These are phyloP conservation scores for Thelephora ganbajun DNA, from an alignment of 768 basidiomycete genomes.

Conservation along the genomic window DNA sequence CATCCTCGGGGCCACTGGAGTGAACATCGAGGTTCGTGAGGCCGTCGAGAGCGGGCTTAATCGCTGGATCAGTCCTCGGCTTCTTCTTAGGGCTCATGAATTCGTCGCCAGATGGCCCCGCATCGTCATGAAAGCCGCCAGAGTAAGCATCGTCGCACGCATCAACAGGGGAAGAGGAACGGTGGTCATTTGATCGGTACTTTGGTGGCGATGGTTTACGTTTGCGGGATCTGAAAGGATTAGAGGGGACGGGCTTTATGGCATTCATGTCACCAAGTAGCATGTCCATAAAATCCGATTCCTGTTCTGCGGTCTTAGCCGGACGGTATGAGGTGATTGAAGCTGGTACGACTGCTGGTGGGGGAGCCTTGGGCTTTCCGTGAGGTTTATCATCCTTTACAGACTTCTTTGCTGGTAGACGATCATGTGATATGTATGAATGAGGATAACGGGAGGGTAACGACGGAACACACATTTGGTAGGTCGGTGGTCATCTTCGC, in stretches of 20 bases:
- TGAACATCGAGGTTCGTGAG: conserved; percentile 44
- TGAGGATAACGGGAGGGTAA: conserved; percentile 4
- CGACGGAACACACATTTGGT: conserved; percentile 17
- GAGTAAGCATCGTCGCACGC: conserved; percentile 16
- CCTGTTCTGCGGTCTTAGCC: conserved; percentile 60
- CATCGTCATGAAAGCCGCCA: conserved; percentile 16
- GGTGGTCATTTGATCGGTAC: conserved; percentile 7
- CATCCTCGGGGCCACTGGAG: conserved; percentile 10
- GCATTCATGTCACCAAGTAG: conserved; percentile 64
- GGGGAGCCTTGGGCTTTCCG: conserved; percentile 33
- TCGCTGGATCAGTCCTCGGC: conserved; percentile 27
- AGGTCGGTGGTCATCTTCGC: conserved; percentile 28
- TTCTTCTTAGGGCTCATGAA: conserved; percentile 60
- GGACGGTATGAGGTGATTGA: conserved; percentile 76
- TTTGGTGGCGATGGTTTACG: conserved; percentile 40
- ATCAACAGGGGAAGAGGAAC: conserved; percentile 13
- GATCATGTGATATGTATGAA: conserved; percentile 14
- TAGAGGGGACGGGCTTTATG: conserved; percentile 23
- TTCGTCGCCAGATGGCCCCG: conserved; percentile 42
- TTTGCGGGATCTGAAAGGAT: conserved; percentile 33
- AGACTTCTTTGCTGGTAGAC: conserved; percentile 24
- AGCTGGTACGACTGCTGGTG: conserved; percentile 35
- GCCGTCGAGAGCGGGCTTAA: conserved; percentile 43
- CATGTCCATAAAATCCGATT: conserved; percentile 79
- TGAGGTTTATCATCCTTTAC: conserved; percentile 24